These are phyloP conservation scores for Trichoderma atroviride DNA, from an alignment of 2,329 filamentous ascomycete genomes.

Conservation along the genomic window DNA sequence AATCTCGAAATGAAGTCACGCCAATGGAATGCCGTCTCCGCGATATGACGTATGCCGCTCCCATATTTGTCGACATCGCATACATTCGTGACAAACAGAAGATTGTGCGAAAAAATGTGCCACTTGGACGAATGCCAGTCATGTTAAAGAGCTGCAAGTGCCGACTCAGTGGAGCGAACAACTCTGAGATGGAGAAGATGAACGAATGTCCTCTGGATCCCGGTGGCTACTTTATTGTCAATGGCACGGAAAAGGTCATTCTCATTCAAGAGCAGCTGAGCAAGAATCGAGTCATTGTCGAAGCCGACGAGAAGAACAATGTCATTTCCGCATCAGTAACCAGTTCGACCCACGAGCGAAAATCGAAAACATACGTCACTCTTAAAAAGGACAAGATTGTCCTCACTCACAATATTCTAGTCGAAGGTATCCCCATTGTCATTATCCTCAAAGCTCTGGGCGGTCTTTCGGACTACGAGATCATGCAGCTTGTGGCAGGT, in stretches of 20 bases:
- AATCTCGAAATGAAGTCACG: constrained; percentile 74
- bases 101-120: constrained; percentile 73
- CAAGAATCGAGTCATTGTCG: constrained; percentile 98
- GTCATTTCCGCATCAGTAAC: constrained; percentile 95
- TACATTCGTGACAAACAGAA: constrained; percentile 81
- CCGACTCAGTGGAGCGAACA: constrained; percentile 78
- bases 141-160: constrained; percentile 98
- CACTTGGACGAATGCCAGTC: constrained; percentile 88
- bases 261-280: constrained; percentile 97
- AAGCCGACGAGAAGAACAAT: constrained; percentile 87
- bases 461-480: constrained; percentile 91
- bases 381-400: constrained; percentile 91
- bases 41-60: constrained; percentile 97
- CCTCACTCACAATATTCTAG: constrained; percentile 88
- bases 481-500: constrained; percentile 86
- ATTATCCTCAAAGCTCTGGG: constrained; percentile 92
- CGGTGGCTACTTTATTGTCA: constrained; percentile 96
- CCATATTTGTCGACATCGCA: constrained; percentile 88
- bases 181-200: constrained; percentile 85
- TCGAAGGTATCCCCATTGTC: constrained; percentile 92
- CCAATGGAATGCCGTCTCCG: constrained; percentile 95
- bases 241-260: constrained; percentile 98
- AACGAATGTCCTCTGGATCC: constrained; percentile 96
- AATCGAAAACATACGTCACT: constrained; percentile 95
- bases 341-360: constrained; percentile 95